phyloP scores from a whole-genome alignment of 75 land plant genomes.

The Sequoia sempervirens region DNA sequence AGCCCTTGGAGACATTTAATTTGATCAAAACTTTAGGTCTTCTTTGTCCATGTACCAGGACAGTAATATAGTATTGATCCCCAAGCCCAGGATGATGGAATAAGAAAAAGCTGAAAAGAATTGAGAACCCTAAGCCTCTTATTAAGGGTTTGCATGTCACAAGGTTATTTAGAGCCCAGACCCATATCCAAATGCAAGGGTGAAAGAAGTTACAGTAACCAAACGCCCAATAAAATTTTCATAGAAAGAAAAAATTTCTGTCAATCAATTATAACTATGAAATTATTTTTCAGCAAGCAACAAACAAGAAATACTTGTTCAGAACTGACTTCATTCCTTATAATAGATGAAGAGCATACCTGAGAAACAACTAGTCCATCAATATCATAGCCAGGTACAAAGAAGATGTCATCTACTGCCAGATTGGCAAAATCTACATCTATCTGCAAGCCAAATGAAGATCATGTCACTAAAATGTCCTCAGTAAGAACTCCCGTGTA shows the following conservation, averaged over 20 bases:
- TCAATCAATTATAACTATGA: neutral
- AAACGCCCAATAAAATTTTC: neutral
- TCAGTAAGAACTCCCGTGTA: neutral
- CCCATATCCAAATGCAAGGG: neutral
- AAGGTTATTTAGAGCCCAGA: neutral
- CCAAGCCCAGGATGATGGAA: neutral
- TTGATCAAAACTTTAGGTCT: too few species aligned
- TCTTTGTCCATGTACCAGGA: neutral
- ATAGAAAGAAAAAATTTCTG: neutral
- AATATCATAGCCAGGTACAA: constrained; percentile 75
- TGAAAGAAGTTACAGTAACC: neutral
- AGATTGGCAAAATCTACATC: constrained; percentile 76
- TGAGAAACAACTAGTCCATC: constrained; percentile 82
- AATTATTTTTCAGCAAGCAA: constrained; percentile 1
- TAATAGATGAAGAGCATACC: constrained; percentile 32
- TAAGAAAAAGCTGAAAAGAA: neutral
- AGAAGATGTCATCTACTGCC: constrained; percentile 59
- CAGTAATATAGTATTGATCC: neutral
- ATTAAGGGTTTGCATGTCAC: neutral
- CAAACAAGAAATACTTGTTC: neutral
- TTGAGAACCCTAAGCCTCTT: neutral
- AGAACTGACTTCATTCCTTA: neutral
- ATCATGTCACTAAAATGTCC: neutral
- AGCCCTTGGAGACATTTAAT: too few species aligned
- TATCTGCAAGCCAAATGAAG: constrained; percentile 39